Evolutionary conservation across 257 asterid genomes (phyloP), one percentile per base, ranked within the genome.

Genomic region (Plantago major): DNA sequence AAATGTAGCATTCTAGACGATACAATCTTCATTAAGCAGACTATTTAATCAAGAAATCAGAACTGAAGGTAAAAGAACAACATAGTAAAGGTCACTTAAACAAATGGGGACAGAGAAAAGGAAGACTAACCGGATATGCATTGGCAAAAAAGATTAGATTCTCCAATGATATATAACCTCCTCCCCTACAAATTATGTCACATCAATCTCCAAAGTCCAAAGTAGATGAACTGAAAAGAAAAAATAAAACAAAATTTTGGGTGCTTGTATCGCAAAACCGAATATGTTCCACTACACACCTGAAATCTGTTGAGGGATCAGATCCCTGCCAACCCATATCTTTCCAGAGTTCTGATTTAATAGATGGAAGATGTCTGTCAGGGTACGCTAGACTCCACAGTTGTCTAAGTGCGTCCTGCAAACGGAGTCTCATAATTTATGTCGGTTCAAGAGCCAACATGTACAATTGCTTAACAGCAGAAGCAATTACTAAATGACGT

Each of bases 251-350:
- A 56, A 51, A 71, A 12, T 55, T 47, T 12, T 45, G 17, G 15
- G 18, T 33, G 48, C 51, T 7, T 7, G 60, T 68, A 48, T 46
- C 42, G 40, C 28, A 46, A 15, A 52, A 60, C 33, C n/a, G 64
- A 44, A 6, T 42, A 50, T 12, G 19, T 58, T 26, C 47, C 56
- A 67, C 60, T 47, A 57, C 67, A 64, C 63, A 90, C 98, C 98
- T 91, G 89, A 92, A 92, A 78, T 92, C 99, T 63, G 96, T 89
- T 51, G 97, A 86, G 66, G 99, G 99, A 69, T 92, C 99, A 58
- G 88, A 64, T 69, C 97, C 99, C 66, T 92, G 99, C 99, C 99
- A 92, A 9, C 99, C 99, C 99, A 92, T 92, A 17, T 92, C 99
- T 80, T 92, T 92, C 99, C 99, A 92, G 46, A 68, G 89, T 78